Evolutionary conservation across 164 flowering plant species (phyloP).

Genomic region (Vitis amurensis): DNA sequence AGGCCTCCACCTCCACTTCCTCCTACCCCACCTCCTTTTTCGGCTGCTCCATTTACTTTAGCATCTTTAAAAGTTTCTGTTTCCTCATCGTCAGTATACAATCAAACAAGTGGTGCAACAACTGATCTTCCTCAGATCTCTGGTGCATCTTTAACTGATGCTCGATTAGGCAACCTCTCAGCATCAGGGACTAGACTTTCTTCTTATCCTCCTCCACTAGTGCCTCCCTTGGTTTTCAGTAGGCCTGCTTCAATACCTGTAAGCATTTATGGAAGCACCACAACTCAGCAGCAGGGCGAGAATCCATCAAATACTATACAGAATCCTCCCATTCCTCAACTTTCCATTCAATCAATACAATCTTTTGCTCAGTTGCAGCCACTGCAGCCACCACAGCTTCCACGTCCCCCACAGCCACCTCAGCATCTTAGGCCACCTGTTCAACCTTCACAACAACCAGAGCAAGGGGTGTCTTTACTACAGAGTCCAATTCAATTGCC

Average conservation of each 20-base stretch:
- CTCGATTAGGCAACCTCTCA: conserved; percentile 35
- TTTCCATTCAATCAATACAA: conserved; percentile 51
- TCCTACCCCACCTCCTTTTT: conserved; percentile 83
- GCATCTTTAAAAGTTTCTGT: conserved; percentile 37
- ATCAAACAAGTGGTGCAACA: conserved; percentile 34
- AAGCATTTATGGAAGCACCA: conserved; percentile 37
- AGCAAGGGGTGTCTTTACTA: conserved; percentile 50
- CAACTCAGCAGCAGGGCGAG: conserved; percentile 55
- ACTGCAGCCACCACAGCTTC: conserved; percentile 81
- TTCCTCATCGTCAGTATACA: conserved; percentile 44
- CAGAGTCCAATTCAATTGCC: conserved; percentile 63
- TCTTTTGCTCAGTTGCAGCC: conserved; percentile 71
- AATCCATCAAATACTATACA: conserved; percentile 43
- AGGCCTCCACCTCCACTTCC: conserved; percentile 92
- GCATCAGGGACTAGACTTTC: conserved; percentile 40
- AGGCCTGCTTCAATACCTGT: conserved; percentile 61
- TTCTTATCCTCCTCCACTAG: conserved; percentile 48
- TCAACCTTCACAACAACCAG: conserved; percentile 60
- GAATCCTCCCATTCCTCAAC: conserved; percentile 39
- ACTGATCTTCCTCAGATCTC: conserved; percentile 43
- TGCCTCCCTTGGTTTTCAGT: conserved; percentile 42
- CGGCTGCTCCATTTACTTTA: conserved; percentile 40
- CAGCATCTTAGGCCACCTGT: conserved; percentile 71
- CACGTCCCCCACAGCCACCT: conserved; percentile 71
- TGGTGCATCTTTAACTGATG: conserved; percentile 31